phyloP scores from a whole-genome alignment of 768 basidiomycete species.

The Leccinellum rugosiceps region DNA sequence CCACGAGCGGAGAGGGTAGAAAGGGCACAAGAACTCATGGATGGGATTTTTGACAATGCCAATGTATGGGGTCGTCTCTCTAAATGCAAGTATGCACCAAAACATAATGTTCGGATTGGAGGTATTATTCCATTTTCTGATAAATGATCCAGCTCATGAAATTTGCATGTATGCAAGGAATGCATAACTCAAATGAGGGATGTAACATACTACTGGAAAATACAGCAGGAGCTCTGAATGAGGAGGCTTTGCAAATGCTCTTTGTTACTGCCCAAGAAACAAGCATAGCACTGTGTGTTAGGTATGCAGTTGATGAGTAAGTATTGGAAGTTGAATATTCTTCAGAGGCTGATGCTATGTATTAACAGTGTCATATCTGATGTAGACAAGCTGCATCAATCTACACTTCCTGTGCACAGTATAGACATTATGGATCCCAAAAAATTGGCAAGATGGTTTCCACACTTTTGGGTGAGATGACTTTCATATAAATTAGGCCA shows the following conservation, averaged over 20 bases:
- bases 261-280: neutral
- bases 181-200: neutral
- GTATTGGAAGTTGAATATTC: neutral
- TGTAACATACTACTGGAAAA: neutral
- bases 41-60: no score
- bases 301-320: neutral
- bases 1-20: no score
- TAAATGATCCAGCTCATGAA: neutral
- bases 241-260: neutral
- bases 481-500: no score
- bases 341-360: neutral
- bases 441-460: neutral
- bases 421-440: neutral
- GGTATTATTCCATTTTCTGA: neutral
- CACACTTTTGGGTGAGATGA: no score
- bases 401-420: neutral
- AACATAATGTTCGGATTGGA: neutral
- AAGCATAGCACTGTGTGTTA: neutral
- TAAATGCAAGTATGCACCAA: no score
- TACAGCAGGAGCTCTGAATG: neutral
- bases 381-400: neutral
- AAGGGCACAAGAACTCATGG: no score
- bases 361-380: neutral
- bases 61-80: no score
- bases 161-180: neutral